Conservation (phyloP, 2,329 filamentous ascomycete species). For the Exophiala sideris region DNA sequence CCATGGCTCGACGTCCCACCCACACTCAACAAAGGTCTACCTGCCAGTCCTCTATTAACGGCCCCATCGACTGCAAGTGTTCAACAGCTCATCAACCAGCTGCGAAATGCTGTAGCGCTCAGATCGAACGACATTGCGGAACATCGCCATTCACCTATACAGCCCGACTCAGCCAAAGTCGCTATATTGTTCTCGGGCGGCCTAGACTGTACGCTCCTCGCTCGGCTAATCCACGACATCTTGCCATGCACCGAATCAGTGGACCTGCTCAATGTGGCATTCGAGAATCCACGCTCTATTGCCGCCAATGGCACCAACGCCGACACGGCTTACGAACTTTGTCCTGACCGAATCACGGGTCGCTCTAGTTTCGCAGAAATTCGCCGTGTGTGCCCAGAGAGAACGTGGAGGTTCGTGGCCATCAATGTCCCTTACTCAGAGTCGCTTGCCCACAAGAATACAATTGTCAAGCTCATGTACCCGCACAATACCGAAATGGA, state of each 20-base stretch:
- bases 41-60: neutral
- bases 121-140: constrained; percentile 24
- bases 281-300: constrained; percentile 81
- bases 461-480: constrained; percentile 73
- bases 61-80: constrained; percentile 17
- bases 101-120: constrained; percentile 19
- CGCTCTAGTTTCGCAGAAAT: constrained; percentile 77
- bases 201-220: constrained; percentile 85
- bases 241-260: constrained; percentile 66
- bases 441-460: constrained; percentile 63
- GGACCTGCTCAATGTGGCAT: constrained; percentile 92
- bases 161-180: constrained; percentile 43
- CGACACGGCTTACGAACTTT: constrained; percentile 67
- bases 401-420: constrained; percentile 75
- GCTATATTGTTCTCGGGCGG: constrained; percentile 92
- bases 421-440: constrained; percentile 80
- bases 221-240: constrained; percentile 73
- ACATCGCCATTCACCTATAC: constrained; percentile 13
- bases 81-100: constrained; percentile 7
- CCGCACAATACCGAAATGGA: constrained; percentile 99
- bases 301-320: constrained; percentile 46
- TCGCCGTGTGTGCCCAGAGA: constrained; percentile 61
- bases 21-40: constrained; percentile 10
- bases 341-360: constrained; percentile 86
- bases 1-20: constrained; percentile 8